Conservation (phyloP, 1,284 basidiomycete species). For the Leccinum variabile region DNA sequence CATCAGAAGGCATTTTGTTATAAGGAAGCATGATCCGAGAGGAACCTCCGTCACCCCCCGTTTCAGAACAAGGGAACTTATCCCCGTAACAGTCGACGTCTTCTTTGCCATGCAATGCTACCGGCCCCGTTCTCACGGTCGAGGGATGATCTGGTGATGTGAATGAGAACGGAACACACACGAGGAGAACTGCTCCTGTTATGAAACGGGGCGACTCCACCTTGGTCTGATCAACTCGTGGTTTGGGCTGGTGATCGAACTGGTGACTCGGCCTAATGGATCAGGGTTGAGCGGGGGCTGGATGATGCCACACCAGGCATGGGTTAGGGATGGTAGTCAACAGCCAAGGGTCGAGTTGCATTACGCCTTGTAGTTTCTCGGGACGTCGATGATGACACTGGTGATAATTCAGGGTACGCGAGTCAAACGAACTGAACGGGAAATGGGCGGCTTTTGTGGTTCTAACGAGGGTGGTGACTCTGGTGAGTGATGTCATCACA, state of each 20-base stretch:
- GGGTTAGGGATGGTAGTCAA: neutral
- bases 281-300: neutral
- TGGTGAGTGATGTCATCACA: neutral
- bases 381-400: neutral
- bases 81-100: neutral
- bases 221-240: neutral
- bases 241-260: neutral
- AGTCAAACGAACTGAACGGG: neutral
- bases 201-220: neutral
- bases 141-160: neutral
- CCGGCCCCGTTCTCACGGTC: neutral
- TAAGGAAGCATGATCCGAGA: neutral
- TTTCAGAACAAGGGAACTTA: neutral
- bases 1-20: neutral
- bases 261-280: neutral
- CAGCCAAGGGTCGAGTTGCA: neutral
- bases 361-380: neutral
- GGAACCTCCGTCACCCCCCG: neutral
- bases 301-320: neutral
- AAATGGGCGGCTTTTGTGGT: neutral
- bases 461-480: neutral
- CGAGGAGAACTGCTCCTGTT: neutral
- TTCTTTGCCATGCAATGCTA: neutral
- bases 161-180: neutral
- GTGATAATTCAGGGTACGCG: neutral